phyloP scores from a whole-genome alignment of 495 filamentous ascomycete species.

The Halenospora varia region DNA sequence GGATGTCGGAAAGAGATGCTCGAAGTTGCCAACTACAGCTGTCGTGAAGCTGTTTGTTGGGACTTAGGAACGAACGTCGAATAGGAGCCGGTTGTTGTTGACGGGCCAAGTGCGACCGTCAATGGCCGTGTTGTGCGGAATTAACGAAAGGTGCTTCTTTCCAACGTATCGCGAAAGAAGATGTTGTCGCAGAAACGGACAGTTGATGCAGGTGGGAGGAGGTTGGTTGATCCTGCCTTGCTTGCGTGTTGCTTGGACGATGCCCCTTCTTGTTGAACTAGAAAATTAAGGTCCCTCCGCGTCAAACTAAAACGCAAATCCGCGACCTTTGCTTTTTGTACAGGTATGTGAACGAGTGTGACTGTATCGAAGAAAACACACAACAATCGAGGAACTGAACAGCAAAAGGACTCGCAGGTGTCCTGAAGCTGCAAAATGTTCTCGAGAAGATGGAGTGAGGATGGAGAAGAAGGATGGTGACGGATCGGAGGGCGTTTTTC shows the following conservation, averaged over 20 bases:
- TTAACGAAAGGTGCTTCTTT: constrained; percentile 12
- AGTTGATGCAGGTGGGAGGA: constrained; percentile 19
- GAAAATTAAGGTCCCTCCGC: constrained; percentile 22
- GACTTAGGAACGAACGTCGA: constrained; percentile 8
- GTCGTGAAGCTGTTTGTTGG: constrained; percentile 11
- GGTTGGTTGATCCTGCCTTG: constrained; percentile 3
- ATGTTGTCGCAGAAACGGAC: constrained; percentile 11
- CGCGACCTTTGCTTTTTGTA: no score
- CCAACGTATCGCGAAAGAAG: constrained; percentile 7
- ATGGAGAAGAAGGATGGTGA: constrained; percentile 23
- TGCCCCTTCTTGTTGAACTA: constrained; percentile 20
- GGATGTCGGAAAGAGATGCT: not conserved
- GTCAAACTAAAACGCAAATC: constrained; percentile 11
- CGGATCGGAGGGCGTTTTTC: not conserved
- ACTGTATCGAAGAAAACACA: constrained; percentile 3
- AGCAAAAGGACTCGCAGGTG: constrained; percentile 1
- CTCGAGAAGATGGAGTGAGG: constrained; percentile 28
- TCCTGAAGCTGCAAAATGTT: constrained; percentile 12
- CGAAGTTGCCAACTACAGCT: not conserved
- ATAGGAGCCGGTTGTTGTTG: not conserved
- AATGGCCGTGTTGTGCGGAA: constrained; percentile 1
- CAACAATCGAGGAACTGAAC: not conserved
- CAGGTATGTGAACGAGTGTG: constrained; percentile 13
- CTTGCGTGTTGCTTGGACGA: constrained; percentile 22
- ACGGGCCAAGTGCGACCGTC: constrained; percentile 7